phyloP scores from a whole-genome alignment of 1,139 yeast species.

The Wickerhamomyces sp. region DNA sequence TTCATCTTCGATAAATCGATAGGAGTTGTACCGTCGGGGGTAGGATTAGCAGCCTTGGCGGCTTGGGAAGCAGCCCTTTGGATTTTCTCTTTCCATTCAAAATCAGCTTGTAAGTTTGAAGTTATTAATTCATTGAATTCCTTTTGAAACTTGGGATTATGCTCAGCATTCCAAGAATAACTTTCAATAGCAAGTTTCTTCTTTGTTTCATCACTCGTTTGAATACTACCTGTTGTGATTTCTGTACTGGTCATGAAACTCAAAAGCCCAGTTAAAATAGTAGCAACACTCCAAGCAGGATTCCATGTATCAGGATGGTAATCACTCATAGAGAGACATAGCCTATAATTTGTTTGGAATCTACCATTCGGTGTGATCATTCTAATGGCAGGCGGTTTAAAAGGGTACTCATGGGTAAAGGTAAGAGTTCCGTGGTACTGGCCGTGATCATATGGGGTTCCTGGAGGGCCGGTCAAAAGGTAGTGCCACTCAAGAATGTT shows the following conservation, averaged over 20 bases:
- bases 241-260: constrained; percentile 77
- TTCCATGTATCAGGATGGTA: constrained; percentile 94
- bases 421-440: constrained; percentile 85
- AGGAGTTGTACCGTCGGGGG: constrained; percentile 12
- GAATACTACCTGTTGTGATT: constrained; percentile 53
- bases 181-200: constrained; percentile 46
- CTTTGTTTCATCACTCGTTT: constrained; percentile 45
- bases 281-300: constrained; percentile 91
- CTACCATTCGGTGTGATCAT: constrained; percentile 87
- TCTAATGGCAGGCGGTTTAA: constrained; percentile 85
- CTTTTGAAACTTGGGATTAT: constrained; percentile 43
- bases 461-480: constrained; percentile 68
- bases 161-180: constrained; percentile 55
- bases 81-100: constrained; percentile 14
- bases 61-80: constrained; percentile 3
- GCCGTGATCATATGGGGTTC: constrained; percentile 79
- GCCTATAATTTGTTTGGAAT: constrained; percentile 69
- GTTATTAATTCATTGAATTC: constrained; percentile 68
- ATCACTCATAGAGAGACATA: constrained; percentile 87
- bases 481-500: constrained; percentile 61
- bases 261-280: constrained; percentile 76
- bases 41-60: constrained; percentile 3
- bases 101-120: constrained; percentile 33
- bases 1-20: constrained; percentile 31
- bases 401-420: constrained; percentile 86